Conservation (phyloP, 176 grass and related monocot species). For the Triticum aestivum region DNA sequence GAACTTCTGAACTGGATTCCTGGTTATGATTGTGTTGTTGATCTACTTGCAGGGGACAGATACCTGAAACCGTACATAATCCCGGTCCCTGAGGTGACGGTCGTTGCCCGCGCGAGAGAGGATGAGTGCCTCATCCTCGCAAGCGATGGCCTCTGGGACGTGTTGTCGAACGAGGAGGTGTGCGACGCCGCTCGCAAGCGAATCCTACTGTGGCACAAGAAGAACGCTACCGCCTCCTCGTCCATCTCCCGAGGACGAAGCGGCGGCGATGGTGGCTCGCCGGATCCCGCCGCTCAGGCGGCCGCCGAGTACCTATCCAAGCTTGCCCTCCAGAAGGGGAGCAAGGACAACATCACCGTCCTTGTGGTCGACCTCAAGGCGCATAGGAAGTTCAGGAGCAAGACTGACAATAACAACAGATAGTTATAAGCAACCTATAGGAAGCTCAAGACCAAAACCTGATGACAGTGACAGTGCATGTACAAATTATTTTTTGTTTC, state of each 20-base stretch:
- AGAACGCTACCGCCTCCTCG: conserved; percentile 20
- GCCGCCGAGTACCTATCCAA: conserved; percentile 68
- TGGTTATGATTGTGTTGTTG: background rate
- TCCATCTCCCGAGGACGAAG: conserved; percentile 22
- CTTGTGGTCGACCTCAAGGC: conserved; percentile 78
- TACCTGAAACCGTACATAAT: conserved; percentile 92
- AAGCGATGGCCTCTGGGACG: conserved; percentile 91
- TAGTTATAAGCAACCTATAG: conserved; percentile 9
- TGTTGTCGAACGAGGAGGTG: conserved; percentile 80
- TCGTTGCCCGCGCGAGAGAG: conserved; percentile 64
- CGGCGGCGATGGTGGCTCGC: background rate
- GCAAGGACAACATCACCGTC: conserved; percentile 82
- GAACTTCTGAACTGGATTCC: background rate
- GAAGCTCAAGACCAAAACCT: conserved; percentile 4
- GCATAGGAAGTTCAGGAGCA: conserved; percentile 77
- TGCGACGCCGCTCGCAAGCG: conserved; percentile 70
- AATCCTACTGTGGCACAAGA: conserved; percentile 83
- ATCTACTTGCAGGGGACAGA: conserved; percentile 54
- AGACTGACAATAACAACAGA: conserved; percentile 24
- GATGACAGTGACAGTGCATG: background rate
- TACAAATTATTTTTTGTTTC: background rate
- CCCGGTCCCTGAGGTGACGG: conserved; percentile 67
- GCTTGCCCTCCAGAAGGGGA: conserved; percentile 76
- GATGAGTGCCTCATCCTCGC: conserved; percentile 85
- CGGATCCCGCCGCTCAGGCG: conserved; percentile 61